Percentiles rank a stretch among this genome's conserved stretches.
phyloP scores from a whole-genome alignment of 2,329 filamentous ascomycete genomes.

The Lanzia echinophila region DNA sequence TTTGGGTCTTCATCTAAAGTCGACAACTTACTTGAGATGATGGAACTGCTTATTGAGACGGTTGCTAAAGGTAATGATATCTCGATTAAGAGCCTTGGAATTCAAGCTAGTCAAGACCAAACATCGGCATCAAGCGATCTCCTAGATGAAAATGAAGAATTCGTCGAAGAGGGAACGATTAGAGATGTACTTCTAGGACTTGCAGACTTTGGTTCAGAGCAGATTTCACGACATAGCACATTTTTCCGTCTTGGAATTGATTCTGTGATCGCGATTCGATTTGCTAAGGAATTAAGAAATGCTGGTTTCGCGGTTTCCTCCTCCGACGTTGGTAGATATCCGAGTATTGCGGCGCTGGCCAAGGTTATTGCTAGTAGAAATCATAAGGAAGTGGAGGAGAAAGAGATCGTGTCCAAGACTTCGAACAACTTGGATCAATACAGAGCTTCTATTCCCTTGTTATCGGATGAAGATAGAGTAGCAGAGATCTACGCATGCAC shows the following conservation, averaged over 20 bases:
- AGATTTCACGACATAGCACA: slow-evolving; percentile 7
- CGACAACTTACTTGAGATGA: background rate
- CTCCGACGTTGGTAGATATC: slow-evolving; percentile 36
- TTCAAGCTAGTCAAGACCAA: background rate
- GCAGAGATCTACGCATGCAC: slow-evolving; percentile 35
- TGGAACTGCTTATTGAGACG: background rate
- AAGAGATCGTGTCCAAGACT: background rate
- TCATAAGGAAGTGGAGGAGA: background rate
- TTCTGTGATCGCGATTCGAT: slow-evolving; percentile 33
- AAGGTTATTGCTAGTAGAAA: background rate
- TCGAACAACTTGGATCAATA: background rate
- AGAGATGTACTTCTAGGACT: background rate
- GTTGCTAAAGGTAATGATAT: background rate
- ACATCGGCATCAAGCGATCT: background rate
- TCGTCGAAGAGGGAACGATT: background rate
- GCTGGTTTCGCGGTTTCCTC: slow-evolving; percentile 33
- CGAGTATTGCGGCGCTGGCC: slow-evolving; percentile 37
- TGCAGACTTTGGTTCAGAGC: background rate
- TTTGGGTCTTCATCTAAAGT: background rate
- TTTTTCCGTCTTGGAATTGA: slow-evolving; percentile 34
- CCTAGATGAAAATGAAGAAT: background rate
- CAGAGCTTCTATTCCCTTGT: background rate
- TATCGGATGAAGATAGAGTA: background rate
- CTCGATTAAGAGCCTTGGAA: background rate
- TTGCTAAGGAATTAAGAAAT: slow-evolving; percentile 33